Evolutionary conservation across 2,329 filamentous ascomycete genomes (phyloP).

Genomic region (Colletotrichum destructivum): DNA sequence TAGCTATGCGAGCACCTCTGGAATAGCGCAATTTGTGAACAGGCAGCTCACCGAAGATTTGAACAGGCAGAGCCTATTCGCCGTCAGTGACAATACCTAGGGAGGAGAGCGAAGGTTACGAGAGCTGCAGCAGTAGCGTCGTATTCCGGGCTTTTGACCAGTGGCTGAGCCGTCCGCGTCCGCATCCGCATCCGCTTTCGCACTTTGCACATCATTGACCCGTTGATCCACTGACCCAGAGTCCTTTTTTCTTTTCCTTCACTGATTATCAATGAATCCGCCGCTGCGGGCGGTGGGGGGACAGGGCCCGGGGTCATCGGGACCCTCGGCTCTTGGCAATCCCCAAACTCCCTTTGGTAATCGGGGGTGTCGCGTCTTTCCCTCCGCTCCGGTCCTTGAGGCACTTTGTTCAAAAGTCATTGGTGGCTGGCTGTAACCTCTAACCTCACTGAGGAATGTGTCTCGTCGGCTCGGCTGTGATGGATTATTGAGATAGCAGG

Average conservation of each 20-base stretch:
- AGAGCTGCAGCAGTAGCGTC: slow-evolving; percentile 37
- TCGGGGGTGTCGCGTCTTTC: slow-evolving; percentile 4
- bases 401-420: background rate
- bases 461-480: background rate
- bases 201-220: slow-evolving; percentile 9
- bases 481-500: background rate
- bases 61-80: background rate
- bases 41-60: background rate
- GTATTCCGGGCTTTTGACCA: slow-evolving; percentile 24
- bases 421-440: background rate
- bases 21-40: background rate
- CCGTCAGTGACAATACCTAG: background rate
- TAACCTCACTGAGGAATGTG: background rate
- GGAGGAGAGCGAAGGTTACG: slow-evolving; percentile 16
- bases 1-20: slow-evolving; percentile 1
- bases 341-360: slow-evolving; percentile 13
- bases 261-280: slow-evolving; percentile 5
- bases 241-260: background rate
- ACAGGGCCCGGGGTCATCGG: slow-evolving; percentile 32
- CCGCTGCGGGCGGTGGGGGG: slow-evolving; percentile 18
- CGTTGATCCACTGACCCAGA: background rate
- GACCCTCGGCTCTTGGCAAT: slow-evolving; percentile 32
- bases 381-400: slow-evolving; percentile 12
- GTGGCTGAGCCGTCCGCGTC: slow-evolving; percentile 33
- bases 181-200: slow-evolving; percentile 40